Base-by-base conservation (phyloP, 768 basidiomycete species). In the Termitomyces sp. region DNA sequence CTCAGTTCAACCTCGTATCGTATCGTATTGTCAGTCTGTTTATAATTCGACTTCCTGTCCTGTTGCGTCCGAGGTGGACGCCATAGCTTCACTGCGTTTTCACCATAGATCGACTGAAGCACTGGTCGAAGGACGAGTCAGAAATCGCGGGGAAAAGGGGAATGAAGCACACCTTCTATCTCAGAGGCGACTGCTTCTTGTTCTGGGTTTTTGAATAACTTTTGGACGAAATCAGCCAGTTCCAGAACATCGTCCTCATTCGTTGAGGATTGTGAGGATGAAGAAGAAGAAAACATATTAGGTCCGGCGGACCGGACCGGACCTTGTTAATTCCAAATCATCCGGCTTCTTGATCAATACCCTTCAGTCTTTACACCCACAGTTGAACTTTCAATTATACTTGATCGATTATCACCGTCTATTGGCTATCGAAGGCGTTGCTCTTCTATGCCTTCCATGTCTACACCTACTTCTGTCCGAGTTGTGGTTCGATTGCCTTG, bases 21-120 rank as follows among this genome's bases (percentile, higher is more conserved):
- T 56, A 89, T 76, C 3, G 76, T 77, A 1, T 73, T 78, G 25
- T 73, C 71, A 32, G 65, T 59, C 17, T 57, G 36, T 11, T 37
- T 56, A 60, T 57, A 57, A 45, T 62, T 61, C 29, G 69, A 51
- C 6, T 55, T 59, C 32, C 63, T 32, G 64, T 68, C 63, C 63
- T 68, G 60, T 60, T 64, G 60, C 63, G 67, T 37, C 25, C 57
- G 50, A 32, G 76, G 66, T 34, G 80, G 76, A 54, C 72, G 76
- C 86, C 87, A 92, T 37, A 85, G 71, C n/a, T 76, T 78, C 43
- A 93, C 77, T 14, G 86, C 79, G 46, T 83, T 75, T 9, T 88
- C 84, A 46, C 91, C 91, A 67, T 93, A 94, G 66, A 94, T 94
- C 31, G 90, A 90, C 70, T 86, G 87, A n/a, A 94, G 75, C 15